A percentile compares a stretch with the other conserved stretches of the same genome.
Conservation (phyloP, 805 yeast genomes). For the Candida endomychidarum region DNA sequence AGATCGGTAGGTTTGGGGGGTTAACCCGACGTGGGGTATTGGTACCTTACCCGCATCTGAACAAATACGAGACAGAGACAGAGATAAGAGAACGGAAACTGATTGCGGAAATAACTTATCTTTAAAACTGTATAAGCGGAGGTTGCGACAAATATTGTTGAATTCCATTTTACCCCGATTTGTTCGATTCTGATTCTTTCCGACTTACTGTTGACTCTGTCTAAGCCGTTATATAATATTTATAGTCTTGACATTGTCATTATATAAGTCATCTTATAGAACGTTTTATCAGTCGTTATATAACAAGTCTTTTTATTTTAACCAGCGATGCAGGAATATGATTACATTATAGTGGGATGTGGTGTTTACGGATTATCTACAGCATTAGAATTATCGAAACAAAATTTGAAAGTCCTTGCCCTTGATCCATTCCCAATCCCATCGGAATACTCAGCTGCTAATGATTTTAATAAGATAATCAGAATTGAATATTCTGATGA, state of each 20-base stretch:
- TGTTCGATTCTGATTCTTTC: too few relatives aligned
- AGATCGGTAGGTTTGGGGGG: too few relatives aligned
- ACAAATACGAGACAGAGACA: neutral
- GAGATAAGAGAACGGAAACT: constrained; percentile 1
- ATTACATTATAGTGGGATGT: constrained; percentile 32
- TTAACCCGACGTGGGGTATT: too few relatives aligned
- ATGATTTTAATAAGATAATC: constrained; percentile 33
- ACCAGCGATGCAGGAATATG: constrained; percentile 9
- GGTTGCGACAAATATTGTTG: neutral
- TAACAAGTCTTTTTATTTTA: too few relatives aligned
- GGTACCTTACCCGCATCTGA: too few relatives aligned
- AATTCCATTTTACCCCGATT: too few relatives aligned
- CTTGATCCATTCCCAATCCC: constrained; percentile 28
- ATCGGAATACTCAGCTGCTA: constrained; percentile 39
- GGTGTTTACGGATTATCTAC: constrained; percentile 51
- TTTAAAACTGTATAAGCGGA: neutral
- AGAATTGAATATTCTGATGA: constrained; percentile 22
- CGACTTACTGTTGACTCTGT: too few relatives aligned
- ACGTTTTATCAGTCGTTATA: neutral
- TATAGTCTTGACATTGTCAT: too few relatives aligned
- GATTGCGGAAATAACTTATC: neutral
- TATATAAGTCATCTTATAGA: neutral
- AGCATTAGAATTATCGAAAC: constrained; percentile 34
- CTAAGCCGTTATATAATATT: too few relatives aligned
- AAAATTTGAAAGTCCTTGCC: constrained; percentile 25